These are phyloP conservation scores for Fusarium sp. DNA, from an alignment of 2,329 filamentous ascomycete genomes.

Conservation along the genomic window DNA sequence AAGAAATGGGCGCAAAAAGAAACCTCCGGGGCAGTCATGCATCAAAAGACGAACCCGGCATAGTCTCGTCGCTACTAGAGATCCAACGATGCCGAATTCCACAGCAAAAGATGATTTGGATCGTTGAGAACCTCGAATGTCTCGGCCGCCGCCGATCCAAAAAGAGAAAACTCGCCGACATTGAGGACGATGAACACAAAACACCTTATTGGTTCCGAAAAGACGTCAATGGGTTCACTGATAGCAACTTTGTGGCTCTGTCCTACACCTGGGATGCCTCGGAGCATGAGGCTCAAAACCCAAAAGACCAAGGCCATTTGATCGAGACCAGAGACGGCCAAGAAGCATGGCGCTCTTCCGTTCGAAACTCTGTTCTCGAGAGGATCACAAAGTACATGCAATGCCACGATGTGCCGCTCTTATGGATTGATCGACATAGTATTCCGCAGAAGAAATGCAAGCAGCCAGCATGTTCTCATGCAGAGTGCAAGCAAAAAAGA, in stretches of 20 bases:
- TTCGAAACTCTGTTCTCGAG: slow-evolving; percentile 48
- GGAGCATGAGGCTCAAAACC: slow-evolving; percentile 18
- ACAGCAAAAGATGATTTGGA: slow-evolving; percentile 43
- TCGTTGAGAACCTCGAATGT: slow-evolving; percentile 42
- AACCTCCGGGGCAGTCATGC: not conserved
- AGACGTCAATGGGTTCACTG: slow-evolving; percentile 20
- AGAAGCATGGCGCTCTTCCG: slow-evolving; percentile 27
- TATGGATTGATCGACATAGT: slow-evolving; percentile 53
- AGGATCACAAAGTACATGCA: slow-evolving; percentile 48
- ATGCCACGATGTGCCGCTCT: slow-evolving; percentile 26
- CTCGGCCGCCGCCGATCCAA: slow-evolving; percentile 13
- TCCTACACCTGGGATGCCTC: slow-evolving; percentile 43
- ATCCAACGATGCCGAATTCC: slow-evolving; percentile 26
- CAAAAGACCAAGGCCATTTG: not conserved
- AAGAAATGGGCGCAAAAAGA: slow-evolving; percentile 9
- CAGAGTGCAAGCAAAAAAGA: slow-evolving; percentile 45
- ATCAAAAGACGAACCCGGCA: not conserved
- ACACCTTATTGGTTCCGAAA: slow-evolving; percentile 29
- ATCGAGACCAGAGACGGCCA: slow-evolving; percentile 23
- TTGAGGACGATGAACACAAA: not conserved
- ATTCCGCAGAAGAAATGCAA: slow-evolving; percentile 48
- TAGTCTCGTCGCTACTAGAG: slow-evolving; percentile 16
- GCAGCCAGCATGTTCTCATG: slow-evolving; percentile 27
- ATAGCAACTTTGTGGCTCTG: slow-evolving; percentile 24
- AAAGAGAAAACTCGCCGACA: slow-evolving; percentile 10